Conservation (phyloP, 2,329 filamentous ascomycete genomes). For the Sordariomycetes sp. region DNA sequence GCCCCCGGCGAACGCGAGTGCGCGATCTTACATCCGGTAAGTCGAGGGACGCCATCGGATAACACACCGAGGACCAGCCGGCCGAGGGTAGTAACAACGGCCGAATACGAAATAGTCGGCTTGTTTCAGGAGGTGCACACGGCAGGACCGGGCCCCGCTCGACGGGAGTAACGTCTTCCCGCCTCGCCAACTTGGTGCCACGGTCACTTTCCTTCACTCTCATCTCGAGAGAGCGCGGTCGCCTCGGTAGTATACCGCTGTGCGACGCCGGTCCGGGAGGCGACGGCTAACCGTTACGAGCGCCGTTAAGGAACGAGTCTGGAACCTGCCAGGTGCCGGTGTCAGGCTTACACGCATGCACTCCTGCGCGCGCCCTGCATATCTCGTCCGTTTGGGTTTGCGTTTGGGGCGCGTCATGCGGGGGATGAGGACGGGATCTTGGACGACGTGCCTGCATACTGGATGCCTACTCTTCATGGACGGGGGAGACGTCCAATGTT, state of each 20-base stretch:
- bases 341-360: background rate
- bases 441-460: background rate
- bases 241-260: background rate
- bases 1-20: background rate
- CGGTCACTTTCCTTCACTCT: background rate
- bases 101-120: background rate
- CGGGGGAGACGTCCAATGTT: background rate
- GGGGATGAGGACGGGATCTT: background rate
- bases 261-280: background rate
- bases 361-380: background rate
- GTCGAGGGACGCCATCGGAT: background rate
- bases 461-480: background rate
- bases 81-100: background rate
- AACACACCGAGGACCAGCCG: background rate
- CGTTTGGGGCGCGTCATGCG: background rate
- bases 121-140: conserved; percentile 1
- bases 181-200: background rate
- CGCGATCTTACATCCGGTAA: background rate
- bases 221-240: background rate
- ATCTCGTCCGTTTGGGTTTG: background rate
- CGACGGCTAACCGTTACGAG: background rate
- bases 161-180: conserved; percentile 2
- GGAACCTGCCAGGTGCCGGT: background rate
- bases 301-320: background rate
- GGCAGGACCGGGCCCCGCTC: background rate